These are phyloP conservation scores for Sporothrix globosa DNA, from an alignment of 2,329 filamentous ascomycete genomes.

Conservation along the genomic window DNA sequence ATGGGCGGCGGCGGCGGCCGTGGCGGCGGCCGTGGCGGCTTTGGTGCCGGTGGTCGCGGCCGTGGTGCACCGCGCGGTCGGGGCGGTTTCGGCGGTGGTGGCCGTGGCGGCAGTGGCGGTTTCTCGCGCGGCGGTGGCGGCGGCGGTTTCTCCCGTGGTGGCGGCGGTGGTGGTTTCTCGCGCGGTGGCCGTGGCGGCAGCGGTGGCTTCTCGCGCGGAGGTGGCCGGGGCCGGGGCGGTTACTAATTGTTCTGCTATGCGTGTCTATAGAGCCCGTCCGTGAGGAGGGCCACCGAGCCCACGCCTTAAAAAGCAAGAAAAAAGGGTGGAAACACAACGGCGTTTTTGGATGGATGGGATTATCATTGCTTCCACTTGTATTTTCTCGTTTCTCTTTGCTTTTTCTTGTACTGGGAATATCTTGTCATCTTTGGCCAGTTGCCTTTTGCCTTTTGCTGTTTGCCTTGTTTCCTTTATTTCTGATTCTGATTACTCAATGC, in stretches of 20 bases:
- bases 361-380: neutral
- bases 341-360: slow-evolving; percentile 34
- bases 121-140: slow-evolving; percentile 39
- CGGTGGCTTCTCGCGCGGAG: slow-evolving; percentile 34
- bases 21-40: slow-evolving; percentile 39
- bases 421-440: neutral
- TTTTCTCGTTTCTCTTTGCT: neutral
- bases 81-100: slow-evolving; percentile 40
- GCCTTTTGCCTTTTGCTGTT: neutral
- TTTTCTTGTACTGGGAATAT: slow-evolving; percentile 3
- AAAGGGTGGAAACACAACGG: slow-evolving; percentile 27
- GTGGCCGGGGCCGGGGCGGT: slow-evolving; percentile 28
- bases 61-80: slow-evolving; percentile 33
- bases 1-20: slow-evolving; percentile 40
- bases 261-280: too few species aligned
- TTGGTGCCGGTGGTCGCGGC: slow-evolving; percentile 39
- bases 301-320: neutral
- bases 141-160: slow-evolving; percentile 40
- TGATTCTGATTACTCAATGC: neutral
- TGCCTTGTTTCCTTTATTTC: neutral
- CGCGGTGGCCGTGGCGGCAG: slow-evolving; percentile 30
- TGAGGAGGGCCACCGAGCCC: neutral
- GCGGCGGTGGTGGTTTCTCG: slow-evolving; percentile 41
- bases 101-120: slow-evolving; percentile 37
- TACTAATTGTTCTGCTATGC: slow-evolving; percentile 3